Base-by-base conservation (phyloP, 163 green algal genomes). In the Scenedesmus sp. region DNA sequence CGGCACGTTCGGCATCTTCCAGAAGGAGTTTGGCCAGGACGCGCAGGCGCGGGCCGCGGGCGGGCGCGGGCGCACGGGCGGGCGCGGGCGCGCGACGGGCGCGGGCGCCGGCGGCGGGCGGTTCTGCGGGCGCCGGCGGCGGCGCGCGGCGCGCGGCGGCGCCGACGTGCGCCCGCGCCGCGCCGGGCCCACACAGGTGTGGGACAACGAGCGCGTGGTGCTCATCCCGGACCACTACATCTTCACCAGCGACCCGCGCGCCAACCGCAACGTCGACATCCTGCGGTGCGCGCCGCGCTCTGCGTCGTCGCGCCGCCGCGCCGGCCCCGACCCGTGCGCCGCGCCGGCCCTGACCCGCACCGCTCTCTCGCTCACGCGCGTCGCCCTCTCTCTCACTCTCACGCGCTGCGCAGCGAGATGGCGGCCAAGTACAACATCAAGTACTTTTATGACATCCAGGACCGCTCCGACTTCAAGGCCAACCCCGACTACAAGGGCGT, bases 221-320 rank as follows among this genome's bases (percentile, higher is more conserved):
- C 89, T 98, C 70, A 98, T 98, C 69, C 95, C 95, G 2, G 95
- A 98, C 87, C 95, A 98, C 83, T 98, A 98, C 89, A 98, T 99
- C 86, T 98, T 98, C 89, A 98, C 95, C 5, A 78, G 84, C 2
- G 95, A 98, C 74, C 78, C 88, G 4, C 91, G 95, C n/a, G 95
- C 95, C 63, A 98, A 98, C 86, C 90, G 95, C 58, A 98, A 98
- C 77, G 95, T 99, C 63, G 95, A 98, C 84, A 98, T 98, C 82
- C 85, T 98, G 24, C 84, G 91, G 62, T 70, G 85, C 89, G 69
- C 3, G 45, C 13, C n/a, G n/a, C n/a, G n/a, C n/a, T n/a, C n/a
- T n/a, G n/a, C n/a, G n/a, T n/a, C n/a, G n/a, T n/a, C n/a, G n/a
- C n/a, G n/a, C 33, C 57, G n/a, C n/a, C n/a, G n/a, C n/a, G n/a